These are phyloP conservation scores for Planoprotostelium fungivorum DNA, from an alignment of 78 protist genomes.

Conservation along the genomic window DNA sequence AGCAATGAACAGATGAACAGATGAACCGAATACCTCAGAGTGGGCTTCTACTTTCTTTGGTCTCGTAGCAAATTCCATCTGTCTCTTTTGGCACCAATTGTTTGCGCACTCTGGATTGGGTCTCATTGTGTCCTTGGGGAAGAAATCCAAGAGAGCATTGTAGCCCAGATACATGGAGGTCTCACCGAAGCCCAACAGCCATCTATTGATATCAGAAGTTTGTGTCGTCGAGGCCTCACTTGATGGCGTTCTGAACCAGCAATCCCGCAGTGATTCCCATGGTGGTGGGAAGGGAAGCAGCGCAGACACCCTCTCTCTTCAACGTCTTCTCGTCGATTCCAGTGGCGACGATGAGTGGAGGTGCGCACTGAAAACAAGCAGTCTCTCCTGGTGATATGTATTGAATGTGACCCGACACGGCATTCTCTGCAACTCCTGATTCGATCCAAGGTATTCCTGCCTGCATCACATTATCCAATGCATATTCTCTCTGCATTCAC, in stretches of 20 bases:
- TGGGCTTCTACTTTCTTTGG: slow-evolving; percentile 9
- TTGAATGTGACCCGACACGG: slow-evolving; percentile 97
- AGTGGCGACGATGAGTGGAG: slow-evolving; percentile 93
- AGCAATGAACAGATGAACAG: too few species aligned
- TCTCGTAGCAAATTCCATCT: slow-evolving; percentile 4
- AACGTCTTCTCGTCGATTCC: slow-evolving; percentile 80
- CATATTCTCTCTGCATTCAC: slow-evolving; percentile 55
- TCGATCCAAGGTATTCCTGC: slow-evolving; percentile 86
- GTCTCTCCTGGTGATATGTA: slow-evolving; percentile 77
- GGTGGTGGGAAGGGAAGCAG: slow-evolving; percentile 97
- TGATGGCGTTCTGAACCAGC: slow-evolving; percentile 90
- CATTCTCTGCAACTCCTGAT: slow-evolving; percentile 96
- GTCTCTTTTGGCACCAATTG: slow-evolving; percentile 25
- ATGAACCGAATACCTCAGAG: too few species aligned
- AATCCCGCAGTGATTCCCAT: slow-evolving; percentile 95
- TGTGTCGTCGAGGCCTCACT: slow-evolving; percentile 34
- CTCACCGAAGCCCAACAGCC: slow-evolving; percentile 79
- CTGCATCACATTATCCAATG: slow-evolving; percentile 22
- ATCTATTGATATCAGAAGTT: background rate
- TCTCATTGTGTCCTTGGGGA: slow-evolving; percentile 74
- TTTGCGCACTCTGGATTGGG: slow-evolving; percentile 85
- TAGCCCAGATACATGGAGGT: slow-evolving; percentile 86
- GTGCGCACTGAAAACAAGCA: slow-evolving; percentile 88
- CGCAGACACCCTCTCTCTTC: slow-evolving; percentile 88
- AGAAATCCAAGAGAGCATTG: slow-evolving; percentile 82